Percentiles rank a stretch among this genome's conserved stretches.
Conservation (phyloP, 805 yeast species). For the Isabelozyma pseudorhagii region DNA sequence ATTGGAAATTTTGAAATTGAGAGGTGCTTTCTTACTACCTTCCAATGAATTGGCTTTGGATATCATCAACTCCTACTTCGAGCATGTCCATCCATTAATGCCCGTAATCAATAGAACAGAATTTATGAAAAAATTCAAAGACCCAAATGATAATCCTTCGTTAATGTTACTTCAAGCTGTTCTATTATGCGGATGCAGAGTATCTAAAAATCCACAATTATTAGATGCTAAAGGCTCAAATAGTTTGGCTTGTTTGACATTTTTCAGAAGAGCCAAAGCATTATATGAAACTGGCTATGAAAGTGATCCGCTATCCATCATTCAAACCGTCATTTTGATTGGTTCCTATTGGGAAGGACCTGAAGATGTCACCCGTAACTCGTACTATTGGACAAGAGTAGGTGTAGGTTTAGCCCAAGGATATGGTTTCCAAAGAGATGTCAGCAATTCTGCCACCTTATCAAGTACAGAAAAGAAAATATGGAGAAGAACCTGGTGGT, state of each 20-base stretch:
- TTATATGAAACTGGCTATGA: conserved; percentile 69
- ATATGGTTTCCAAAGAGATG: conserved; percentile 68
- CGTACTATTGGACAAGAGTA: conserved; percentile 66
- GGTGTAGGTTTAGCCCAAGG: conserved; percentile 73
- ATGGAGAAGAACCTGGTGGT: conserved; percentile 77
- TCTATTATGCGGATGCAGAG: conserved; percentile 64
- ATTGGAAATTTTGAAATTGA: conserved; percentile 56
- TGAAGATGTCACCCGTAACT: conserved; percentile 62
- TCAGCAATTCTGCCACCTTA: conserved; percentile 36
- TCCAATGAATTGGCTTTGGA: conserved; percentile 55
- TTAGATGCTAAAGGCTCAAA: conserved; percentile 52
- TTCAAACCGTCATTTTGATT: conserved; percentile 60
- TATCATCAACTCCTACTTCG: conserved; percentile 60
- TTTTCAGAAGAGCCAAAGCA: conserved; percentile 72
- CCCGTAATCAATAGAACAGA: conserved; percentile 64
- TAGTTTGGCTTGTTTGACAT: conserved; percentile 46
- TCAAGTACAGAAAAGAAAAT: conserved; percentile 42
- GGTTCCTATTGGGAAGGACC: conserved; percentile 76
- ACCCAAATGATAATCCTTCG: conserved; percentile 58
- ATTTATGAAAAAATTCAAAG: conserved; percentile 57
- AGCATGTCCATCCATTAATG: conserved; percentile 60
- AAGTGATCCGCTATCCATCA: conserved; percentile 55
- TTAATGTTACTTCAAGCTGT: conserved; percentile 66
- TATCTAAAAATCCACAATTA: conserved; percentile 50
- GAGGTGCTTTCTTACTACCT: conserved; percentile 74